These are phyloP conservation scores for Adansonia grandidieri DNA, from an alignment of 441 rosid genomes.

Conservation along the genomic window DNA sequence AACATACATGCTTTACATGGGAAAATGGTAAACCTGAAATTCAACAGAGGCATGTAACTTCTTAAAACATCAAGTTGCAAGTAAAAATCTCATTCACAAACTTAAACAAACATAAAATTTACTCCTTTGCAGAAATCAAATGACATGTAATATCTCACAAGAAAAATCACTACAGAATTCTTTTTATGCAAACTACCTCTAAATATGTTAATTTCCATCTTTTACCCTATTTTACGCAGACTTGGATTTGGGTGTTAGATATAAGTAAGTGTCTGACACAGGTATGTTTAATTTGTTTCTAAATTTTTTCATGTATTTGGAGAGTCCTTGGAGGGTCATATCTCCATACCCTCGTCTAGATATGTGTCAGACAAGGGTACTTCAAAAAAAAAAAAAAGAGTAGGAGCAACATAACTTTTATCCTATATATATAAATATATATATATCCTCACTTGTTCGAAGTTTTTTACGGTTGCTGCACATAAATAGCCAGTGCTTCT, in stretches of 20 bases:
- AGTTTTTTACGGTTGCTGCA: constrained; percentile 77
- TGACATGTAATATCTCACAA: not conserved
- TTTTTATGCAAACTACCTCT: not conserved
- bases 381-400: too few species aligned
- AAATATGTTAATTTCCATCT: not conserved
- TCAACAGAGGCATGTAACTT: not conserved
- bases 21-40: not conserved
- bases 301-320: too few species aligned
- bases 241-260: too few species aligned
- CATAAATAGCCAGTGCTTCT: constrained; percentile 90
- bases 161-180: not conserved
- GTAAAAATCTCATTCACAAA: not conserved
- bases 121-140: not conserved
- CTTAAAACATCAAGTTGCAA: not conserved
- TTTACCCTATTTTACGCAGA: too few species aligned
- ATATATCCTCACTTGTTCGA: constrained; percentile 62
- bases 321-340: too few species aligned
- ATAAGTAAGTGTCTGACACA: too few species aligned
- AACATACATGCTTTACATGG: not conserved
- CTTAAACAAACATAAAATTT: not conserved
- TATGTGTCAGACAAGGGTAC: too few species aligned
- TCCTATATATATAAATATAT: not conserved
- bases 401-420: too few species aligned
- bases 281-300: too few species aligned
- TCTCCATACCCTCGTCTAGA: too few species aligned